phyloP scores from a whole-genome alignment of 1,284 basidiomycete genomes.

The Sparassis latifolia region DNA sequence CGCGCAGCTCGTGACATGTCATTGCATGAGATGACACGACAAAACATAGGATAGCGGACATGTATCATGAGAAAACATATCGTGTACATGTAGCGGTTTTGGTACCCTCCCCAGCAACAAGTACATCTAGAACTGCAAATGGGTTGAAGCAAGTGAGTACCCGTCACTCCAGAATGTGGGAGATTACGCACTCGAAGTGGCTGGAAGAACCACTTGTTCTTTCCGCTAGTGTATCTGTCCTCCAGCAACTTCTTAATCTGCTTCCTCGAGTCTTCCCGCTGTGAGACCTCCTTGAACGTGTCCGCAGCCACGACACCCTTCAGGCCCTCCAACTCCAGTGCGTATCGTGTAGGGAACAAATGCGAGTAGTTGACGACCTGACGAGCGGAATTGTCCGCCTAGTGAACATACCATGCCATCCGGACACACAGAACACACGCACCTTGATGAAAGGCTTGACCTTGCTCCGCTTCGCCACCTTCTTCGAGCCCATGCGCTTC shows the following conservation, averaged over 20 bases:
- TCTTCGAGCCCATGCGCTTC: conserved; percentile 94
- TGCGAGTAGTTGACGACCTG: conserved; percentile 94
- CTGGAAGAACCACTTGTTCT: conserved; percentile 96
- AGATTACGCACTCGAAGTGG: conserved; percentile 57
- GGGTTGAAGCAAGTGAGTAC: neutral
- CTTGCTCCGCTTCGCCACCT: conserved; percentile 83
- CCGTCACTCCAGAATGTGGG: neutral
- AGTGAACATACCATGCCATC: neutral
- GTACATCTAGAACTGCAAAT: conserved; percentile 14
- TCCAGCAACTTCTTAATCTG: conserved; percentile 92
- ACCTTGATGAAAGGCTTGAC: conserved; percentile 99
- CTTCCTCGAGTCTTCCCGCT: conserved; percentile 93
- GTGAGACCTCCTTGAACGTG: conserved; percentile 93
- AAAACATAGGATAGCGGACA: neutral
- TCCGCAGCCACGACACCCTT: conserved; percentile 81
- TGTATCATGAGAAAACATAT: conserved; percentile 9
- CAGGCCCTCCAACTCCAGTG: conserved; percentile 87
- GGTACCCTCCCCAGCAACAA: neutral
- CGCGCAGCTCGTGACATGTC: neutral
- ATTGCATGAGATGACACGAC: neutral
- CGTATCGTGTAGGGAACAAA: conserved; percentile 96
- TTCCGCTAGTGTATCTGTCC: conserved; percentile 85
- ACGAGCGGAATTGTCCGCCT: neutral
- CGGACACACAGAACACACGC: conserved; percentile 20
- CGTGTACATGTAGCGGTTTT: conserved; percentile 15